Evolutionary conservation across 805 yeast species (phyloP).

Genomic region (Metschnikowia lachancei): DNA sequence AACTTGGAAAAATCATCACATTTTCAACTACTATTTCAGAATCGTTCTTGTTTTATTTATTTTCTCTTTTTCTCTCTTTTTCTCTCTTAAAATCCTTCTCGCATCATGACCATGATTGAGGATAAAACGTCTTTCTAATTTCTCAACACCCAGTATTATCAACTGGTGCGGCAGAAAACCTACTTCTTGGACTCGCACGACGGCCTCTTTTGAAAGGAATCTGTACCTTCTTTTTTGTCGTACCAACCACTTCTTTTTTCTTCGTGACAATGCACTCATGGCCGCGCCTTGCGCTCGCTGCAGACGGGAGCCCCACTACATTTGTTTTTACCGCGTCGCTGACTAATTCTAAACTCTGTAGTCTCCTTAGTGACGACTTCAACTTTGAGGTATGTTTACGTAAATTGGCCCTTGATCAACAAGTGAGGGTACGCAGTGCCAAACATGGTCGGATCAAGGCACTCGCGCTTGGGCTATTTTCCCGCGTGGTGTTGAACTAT

Average conservation of each 20-base stretch:
- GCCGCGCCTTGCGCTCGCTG: conserved; percentile 7
- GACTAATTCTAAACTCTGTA: conserved; percentile 5
- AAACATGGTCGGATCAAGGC: conserved; percentile 33
- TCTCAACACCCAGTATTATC: too few relatives aligned
- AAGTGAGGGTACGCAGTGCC: conserved; percentile 39
- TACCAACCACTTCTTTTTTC: background rate
- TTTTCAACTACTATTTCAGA: too few relatives aligned
- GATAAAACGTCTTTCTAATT: too few relatives aligned
- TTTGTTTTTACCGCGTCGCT: conserved; percentile 19
- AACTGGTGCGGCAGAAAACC: too few relatives aligned
- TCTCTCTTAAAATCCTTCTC: too few relatives aligned
- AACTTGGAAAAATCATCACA: too few relatives aligned
- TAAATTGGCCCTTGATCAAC: conserved; percentile 42
- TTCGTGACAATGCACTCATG: background rate
- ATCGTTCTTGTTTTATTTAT: too few relatives aligned
- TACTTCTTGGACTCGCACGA: too few relatives aligned
- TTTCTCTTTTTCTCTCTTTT: too few relatives aligned
- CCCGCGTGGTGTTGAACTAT: conserved; percentile 40
- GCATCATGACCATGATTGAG: too few relatives aligned
- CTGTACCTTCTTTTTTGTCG: background rate
- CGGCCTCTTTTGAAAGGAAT: background rate
- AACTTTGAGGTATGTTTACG: conserved; percentile 52
- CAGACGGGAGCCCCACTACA: conserved; percentile 7
- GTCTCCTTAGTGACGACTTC: conserved; percentile 28
- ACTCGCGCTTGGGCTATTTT: conserved; percentile 47